Percentiles rank a stretch among this genome's conserved stretches.
Evolutionary conservation across 2,329 filamentous ascomycete genomes (phyloP).

Genomic region (Trichoderma sp.): DNA sequence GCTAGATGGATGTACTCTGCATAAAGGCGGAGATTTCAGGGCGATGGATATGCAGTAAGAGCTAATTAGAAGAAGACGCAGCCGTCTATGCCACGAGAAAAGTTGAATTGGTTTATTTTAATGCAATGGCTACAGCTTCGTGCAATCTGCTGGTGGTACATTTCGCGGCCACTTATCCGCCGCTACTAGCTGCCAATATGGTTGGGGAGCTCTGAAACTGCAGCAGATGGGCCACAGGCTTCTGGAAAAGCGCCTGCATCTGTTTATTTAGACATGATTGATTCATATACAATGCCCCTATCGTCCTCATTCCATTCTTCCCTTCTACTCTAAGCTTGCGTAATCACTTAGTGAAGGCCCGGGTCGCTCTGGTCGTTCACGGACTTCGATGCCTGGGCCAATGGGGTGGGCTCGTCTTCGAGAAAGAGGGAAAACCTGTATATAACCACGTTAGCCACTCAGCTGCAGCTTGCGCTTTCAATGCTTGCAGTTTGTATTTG

Average conservation of each 20-base stretch:
- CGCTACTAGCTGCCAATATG: not conserved
- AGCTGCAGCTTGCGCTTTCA: not conserved
- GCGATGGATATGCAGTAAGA: not conserved
- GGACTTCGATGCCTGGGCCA: constrained; percentile 79
- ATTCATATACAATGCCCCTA: not conserved
- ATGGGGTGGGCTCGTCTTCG: constrained; percentile 64
- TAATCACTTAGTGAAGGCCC: constrained; percentile 61
- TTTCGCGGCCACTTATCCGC: not conserved
- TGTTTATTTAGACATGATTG: constrained; percentile 4
- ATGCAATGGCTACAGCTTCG: not conserved
- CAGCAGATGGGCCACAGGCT: not conserved
- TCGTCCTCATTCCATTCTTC: not conserved
- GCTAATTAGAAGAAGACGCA: not conserved
- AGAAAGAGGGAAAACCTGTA: constrained; percentile 55
- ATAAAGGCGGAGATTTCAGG: not conserved
- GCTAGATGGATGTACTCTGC: not conserved
- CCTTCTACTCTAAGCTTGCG: constrained; percentile 61
- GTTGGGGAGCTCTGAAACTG: not conserved
- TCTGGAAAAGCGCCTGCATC: not conserved
- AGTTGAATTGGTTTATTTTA: not conserved
- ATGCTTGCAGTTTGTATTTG: not conserved
- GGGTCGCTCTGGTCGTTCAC: constrained; percentile 60
- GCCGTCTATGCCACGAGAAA: too few species aligned
- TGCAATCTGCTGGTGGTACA: not conserved
- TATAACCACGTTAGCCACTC: constrained; percentile 2